A percentile compares a stretch with the other conserved stretches of the same genome.
phyloP scores from a whole-genome alignment of 2,329 filamentous ascomycete species.

The Fusarium setosum region DNA sequence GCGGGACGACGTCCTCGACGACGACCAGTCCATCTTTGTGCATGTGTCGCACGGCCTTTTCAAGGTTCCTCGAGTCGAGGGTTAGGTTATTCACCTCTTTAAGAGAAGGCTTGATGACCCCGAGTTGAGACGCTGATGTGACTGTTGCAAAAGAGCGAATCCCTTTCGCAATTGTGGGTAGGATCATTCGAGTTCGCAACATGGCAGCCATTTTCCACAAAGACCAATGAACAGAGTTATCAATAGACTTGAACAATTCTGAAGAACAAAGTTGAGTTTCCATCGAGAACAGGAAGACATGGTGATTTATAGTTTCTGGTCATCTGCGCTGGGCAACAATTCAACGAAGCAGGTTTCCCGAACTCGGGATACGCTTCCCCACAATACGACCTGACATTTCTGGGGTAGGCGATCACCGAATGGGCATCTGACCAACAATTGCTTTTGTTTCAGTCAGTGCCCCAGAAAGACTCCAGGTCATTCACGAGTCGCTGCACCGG shows the following conservation, averaged over 20 bases:
- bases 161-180: slow-evolving; percentile 4
- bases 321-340: no score
- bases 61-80: slow-evolving; percentile 62
- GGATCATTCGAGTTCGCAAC: slow-evolving; percentile 19
- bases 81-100: slow-evolving; percentile 51
- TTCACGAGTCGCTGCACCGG: slow-evolving; percentile 50
- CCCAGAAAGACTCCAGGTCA: slow-evolving; percentile 45
- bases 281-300: neutral
- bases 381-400: neutral
- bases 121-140: slow-evolving; percentile 3
- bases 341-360: slow-evolving; percentile 31
- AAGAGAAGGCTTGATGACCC: slow-evolving; percentile 50
- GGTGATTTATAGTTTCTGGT: slow-evolving; percentile 32
- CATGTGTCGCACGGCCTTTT: slow-evolving; percentile 63
- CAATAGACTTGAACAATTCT: accelerated
- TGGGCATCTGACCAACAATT: neutral
- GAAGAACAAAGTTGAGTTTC: neutral
- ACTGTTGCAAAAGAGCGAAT: slow-evolving; percentile 21
- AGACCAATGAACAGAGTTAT: neutral
- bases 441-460: neutral
- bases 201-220: neutral
- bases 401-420: neutral
- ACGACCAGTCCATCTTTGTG: slow-evolving; percentile 68
- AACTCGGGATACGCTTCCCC: slow-evolving; percentile 41
- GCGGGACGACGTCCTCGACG: slow-evolving; percentile 62